Base-by-base conservation (phyloP, 1,284 basidiomycete species). In the Mycosarcoma maydis region DNA sequence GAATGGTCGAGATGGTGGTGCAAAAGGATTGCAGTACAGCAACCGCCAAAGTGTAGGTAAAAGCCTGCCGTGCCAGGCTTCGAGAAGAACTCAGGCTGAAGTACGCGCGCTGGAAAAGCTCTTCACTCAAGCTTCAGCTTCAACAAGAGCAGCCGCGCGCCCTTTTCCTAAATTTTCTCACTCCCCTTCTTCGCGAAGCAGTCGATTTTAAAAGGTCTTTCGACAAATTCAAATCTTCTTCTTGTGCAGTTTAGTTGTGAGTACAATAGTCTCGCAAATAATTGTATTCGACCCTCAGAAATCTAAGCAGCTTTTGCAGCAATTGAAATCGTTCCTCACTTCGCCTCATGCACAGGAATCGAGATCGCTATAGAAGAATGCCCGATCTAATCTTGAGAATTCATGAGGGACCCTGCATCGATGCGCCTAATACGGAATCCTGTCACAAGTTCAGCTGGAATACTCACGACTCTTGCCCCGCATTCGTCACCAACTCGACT, bases 1-100 rank as follows among this genome's bases (percentile, higher is more conserved):
- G 41, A 36, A 53, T 43, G 61, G 54, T 65, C 55, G 53, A 58
- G 61, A 53, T 65, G 61, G 50, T 65, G 50, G 61, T 53, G 17
- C 17, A 36, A 44, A 51, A 32, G 26, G 26, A 24, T 40, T 52
- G 54, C 44, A 32, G 45, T 45, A 26, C n/a, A n/a, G 7, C 24
- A 42, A 42, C 17, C 7, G 16, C 16, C 16, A 14, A 40, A 29
- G 27, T 13, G 13, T 6, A 29, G 13, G 27, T 13, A 6, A 29
- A 6, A 29, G 27, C 27, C 27, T 29, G 7, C 13, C 13, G 27
- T 29, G 27, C 27, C 27, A 29, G 27, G 9, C 16, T 16, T 34
- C 16, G 32, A 34, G 32, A 34, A 34, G 32, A 34, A 34, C 32
- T 34, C 32, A 6, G 30, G 9, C 20, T 36, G 38, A 30, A 14